These are phyloP conservation scores for Eucalyptus paniculata DNA, from an alignment of 345 rosid species.

Conservation along the genomic window DNA sequence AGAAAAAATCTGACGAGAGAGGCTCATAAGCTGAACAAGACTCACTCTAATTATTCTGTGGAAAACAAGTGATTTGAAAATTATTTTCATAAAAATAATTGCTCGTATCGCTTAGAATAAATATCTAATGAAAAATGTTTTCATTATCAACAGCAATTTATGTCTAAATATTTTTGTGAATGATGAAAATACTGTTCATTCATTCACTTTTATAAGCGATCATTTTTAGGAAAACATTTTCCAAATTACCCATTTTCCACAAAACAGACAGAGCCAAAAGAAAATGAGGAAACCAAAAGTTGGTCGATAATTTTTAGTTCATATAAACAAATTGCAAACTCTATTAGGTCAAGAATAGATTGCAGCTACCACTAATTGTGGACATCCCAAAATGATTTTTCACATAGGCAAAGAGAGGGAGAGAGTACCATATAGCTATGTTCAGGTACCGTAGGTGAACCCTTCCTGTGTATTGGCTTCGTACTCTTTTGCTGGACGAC, in stretches of 20 bases:
- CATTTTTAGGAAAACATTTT: not conserved
- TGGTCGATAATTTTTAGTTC: not conserved
- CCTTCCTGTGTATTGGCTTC: not conserved
- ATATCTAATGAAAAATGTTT: not conserved
- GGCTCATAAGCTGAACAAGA: not conserved
- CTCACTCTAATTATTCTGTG: not conserved
- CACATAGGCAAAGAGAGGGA: not conserved
- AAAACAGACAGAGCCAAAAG: not conserved
- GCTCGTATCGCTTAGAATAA: too few relatives aligned
- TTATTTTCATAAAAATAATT: too few relatives aligned
- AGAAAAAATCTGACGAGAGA: not conserved
- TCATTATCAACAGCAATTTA: not conserved
- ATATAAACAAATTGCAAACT: not conserved
- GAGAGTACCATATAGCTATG: constrained; percentile 20
- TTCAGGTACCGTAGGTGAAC: constrained; percentile 8
- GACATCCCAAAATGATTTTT: not conserved
- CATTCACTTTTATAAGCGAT: not conserved
- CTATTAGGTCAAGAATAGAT: not conserved
- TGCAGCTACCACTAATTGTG: not conserved
- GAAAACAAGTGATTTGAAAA: not conserved
- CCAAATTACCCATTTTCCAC: not conserved
- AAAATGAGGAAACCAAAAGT: not conserved
- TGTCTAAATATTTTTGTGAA: not conserved
- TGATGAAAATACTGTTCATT: not conserved
- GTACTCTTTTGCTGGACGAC: constrained; percentile 1